Conservation (phyloP, 2,329 filamentous ascomycete species). For the Zymoseptoria brevis region DNA sequence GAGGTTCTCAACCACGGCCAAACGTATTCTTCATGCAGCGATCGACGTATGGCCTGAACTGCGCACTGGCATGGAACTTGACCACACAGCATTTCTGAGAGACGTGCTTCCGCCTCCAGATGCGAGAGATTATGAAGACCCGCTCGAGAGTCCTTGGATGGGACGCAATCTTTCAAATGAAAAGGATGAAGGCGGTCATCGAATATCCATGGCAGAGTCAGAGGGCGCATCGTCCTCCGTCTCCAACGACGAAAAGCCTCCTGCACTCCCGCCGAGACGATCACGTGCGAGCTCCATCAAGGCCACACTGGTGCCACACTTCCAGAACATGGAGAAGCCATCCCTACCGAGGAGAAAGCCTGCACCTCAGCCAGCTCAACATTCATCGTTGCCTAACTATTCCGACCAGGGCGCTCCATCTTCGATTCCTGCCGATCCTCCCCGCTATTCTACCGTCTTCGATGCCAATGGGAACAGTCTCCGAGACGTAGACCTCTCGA, state of each 20-base stretch:
- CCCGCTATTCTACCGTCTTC: conserved; percentile 39
- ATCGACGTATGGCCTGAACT: conserved; percentile 41
- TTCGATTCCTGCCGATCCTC: conserved; percentile 33
- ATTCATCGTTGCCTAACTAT: background rate
- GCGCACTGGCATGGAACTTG: conserved; percentile 35
- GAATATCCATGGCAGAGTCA: conserved; percentile 38
- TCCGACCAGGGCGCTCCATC: conserved; percentile 9
- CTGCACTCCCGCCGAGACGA: conserved; percentile 32
- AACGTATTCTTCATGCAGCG: conserved; percentile 42
- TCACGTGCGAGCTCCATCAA: conserved; percentile 15
- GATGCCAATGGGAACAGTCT: conserved; percentile 24
- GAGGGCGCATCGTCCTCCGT: conserved; percentile 21
- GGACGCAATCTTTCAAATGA: conserved; percentile 5
- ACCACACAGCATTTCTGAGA: conserved; percentile 30
- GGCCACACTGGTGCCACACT: conserved; percentile 13
- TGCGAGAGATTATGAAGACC: conserved; percentile 42
- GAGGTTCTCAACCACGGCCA: conserved; percentile 45
- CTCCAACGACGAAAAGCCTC: conserved; percentile 15
- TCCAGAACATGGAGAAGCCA: conserved; percentile 12
- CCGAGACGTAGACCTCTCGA: conserved; percentile 31
- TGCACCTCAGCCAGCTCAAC: conserved; percentile 27
- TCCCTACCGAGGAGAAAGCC: conserved; percentile 32
- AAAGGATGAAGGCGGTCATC: conserved; percentile 28
- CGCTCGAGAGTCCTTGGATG: conserved; percentile 28
- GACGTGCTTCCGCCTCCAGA: conserved; percentile 36